A percentile compares a stretch with the other conserved stretches of the same genome.
Evolutionary conservation across 1,284 basidiomycete genomes (phyloP).

Genomic region (Volvariella surrecta): DNA sequence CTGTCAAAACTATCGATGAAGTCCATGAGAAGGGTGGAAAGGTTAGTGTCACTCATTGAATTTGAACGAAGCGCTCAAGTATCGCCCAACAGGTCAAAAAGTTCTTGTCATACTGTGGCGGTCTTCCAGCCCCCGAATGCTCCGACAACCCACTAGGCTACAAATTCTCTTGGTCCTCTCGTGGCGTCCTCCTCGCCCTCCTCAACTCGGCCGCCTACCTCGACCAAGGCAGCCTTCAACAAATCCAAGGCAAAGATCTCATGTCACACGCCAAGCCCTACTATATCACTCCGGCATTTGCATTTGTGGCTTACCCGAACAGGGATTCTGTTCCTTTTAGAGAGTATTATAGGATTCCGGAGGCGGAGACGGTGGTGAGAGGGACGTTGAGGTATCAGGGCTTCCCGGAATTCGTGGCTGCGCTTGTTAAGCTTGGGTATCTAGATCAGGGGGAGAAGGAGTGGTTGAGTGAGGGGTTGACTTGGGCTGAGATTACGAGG

Average conservation of each 20-base stretch:
- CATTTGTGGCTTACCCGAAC: slow-evolving; percentile 97
- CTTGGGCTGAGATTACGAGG: slow-evolving; percentile 80
- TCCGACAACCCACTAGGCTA: slow-evolving; percentile 96
- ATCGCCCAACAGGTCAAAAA: slow-evolving; percentile 62
- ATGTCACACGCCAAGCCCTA: slow-evolving; percentile 90
- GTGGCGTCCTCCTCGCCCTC: slow-evolving; percentile 91
- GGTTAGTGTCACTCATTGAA: slow-evolving; percentile 29
- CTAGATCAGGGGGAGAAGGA: slow-evolving; percentile 72
- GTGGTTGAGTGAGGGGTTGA: slow-evolving; percentile 69
- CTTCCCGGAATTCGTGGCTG: slow-evolving; percentile 95
- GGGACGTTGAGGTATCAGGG: slow-evolving; percentile 96
- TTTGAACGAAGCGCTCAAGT: background rate
- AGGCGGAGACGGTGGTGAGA: slow-evolving; percentile 88
- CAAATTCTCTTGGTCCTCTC: slow-evolving; percentile 99
- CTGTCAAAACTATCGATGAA: slow-evolving; percentile 94
- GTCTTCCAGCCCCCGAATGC: slow-evolving; percentile 86
- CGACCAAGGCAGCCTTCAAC: slow-evolving; percentile 54
- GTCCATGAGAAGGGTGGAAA: slow-evolving; percentile 94
- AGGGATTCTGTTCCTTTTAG: slow-evolving; percentile 89
- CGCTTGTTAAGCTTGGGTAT: slow-evolving; percentile 86
- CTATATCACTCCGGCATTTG: slow-evolving; percentile 93
- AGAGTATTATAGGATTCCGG: slow-evolving; percentile 85
- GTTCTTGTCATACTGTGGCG: slow-evolving; percentile 96
- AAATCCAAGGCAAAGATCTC: slow-evolving; percentile 64
- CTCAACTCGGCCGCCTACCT: slow-evolving; percentile 89